Evolutionary conservation across 257 asterid species (phyloP), one percentile per base, ranked within the genome.

Genomic region (Lavandula angustifolia): DNA sequence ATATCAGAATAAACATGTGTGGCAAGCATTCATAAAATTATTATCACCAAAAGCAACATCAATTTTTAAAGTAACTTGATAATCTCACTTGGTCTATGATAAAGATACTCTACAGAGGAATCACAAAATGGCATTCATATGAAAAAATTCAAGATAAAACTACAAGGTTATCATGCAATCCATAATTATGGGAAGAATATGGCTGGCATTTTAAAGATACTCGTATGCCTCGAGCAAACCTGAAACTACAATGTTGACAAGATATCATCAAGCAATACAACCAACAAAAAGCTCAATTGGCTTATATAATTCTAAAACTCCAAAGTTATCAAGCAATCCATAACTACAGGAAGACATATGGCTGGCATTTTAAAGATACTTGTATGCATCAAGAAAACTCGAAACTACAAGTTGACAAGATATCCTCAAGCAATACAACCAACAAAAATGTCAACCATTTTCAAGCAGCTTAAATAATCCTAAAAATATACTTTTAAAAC

Each of bases 381-480:
- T 33, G 37, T 2, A 54, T 33, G 27, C 60, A 6, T 54, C 32
- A 34, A 40, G 54, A 22, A 48, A 37, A 12, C 8, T n/a, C 11
- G 2, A 22, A 40, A 31, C 63, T 48, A 1, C 50, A 14, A 68
- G 70, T 32, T 16, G 12, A 43, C 49, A 11, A 60, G 18, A 31
- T 11, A 14, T 13, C 57, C 18, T 50, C 63, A 34, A 66, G 64
- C 53, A 42, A 75, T 34, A 55, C 68, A 62, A 50, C 35, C 51
- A 66, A 9, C 31, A 4, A 41, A 61, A 3, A 29, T 27, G 4
- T 22, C 27, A 22, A 22, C 49, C 54, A 52, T 48, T 60, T 40
- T 38, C 16, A 61, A 40, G 66, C 72, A 43, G 50, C 71, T 40
- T 65, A 62, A 58, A 49, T 11, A 22, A 65, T 48, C 41, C 42